Conservation (phyloP, 192 early-diverging fungal species). For the Coemansia sp. region DNA sequence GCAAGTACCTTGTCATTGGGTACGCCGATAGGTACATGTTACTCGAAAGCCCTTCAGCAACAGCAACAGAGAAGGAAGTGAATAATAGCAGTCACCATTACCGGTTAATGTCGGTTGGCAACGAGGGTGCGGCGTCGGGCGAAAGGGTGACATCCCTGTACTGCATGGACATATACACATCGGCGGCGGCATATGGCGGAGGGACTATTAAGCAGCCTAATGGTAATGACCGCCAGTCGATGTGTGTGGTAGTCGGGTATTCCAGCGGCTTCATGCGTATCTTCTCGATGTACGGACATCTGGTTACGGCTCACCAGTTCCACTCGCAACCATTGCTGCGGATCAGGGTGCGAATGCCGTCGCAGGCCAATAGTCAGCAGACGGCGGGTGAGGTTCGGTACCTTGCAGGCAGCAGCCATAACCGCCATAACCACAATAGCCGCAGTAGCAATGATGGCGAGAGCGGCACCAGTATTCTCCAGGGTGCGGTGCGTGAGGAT, state of each 20-base stretch:
- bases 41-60: constrained; percentile 13
- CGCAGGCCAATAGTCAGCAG: constrained; percentile 18
- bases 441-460: neutral
- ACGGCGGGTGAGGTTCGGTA: constrained; percentile 16
- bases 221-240: constrained; percentile 6
- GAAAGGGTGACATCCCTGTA: constrained; percentile 38
- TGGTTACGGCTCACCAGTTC: constrained; percentile 42
- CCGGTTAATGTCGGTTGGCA: constrained; percentile 40
- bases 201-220: neutral
- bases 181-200: neutral
- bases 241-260: constrained; percentile 47
- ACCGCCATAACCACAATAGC: neutral
- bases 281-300: constrained; percentile 39
- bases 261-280: constrained; percentile 41
- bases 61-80: neutral
- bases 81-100: constrained; percentile 3
- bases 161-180: constrained; percentile 35
- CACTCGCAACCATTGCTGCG: constrained; percentile 29
- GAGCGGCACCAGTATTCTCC: neutral
- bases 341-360: constrained; percentile 40
- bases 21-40: constrained; percentile 36
- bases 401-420: constrained; percentile 1
- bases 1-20: constrained; percentile 29
- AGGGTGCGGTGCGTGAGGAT: constrained; percentile 12
- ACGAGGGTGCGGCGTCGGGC: constrained; percentile 22